Evolutionary conservation across 352 stramenopile genomes (phyloP), one percentile per base, ranked within the genome.

Genomic region (Phytophthora pluvialis): DNA sequence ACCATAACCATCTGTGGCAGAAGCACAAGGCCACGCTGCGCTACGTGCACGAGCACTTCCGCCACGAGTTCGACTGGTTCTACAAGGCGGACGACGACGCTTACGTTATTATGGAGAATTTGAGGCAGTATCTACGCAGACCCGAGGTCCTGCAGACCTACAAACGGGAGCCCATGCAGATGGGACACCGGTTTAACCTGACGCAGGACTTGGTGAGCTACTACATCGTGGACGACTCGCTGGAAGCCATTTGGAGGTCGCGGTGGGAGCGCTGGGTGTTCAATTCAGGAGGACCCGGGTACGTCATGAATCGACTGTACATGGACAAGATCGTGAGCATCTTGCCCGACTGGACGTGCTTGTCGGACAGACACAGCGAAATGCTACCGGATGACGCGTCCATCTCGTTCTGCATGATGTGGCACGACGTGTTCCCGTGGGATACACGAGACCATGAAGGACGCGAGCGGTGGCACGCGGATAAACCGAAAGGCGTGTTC

Each of bases 401-500:
- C 42, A 90, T 95, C 51, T 90, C 86, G 60, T 95, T 91, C 64
- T 95, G 86, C 40, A 91, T 95, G 82, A 91, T 90, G 79, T 95
- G 84, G 84, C 53, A 91, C 58, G 64, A 78, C 58, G 75, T 90
- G 8, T 90, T 77, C 28, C 84, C 86, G 1, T 90, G 80, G 75
- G 84, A 92, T 56, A 92, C 86, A 33, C 75, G 86, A 9, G 86
- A 95, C 42, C 44, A 79, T 12, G 57, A 67, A 39, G 83, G 86
- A n/a, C 78, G 84, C 10, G 86, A 95, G 52, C 82, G 86, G 12
- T 95, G 86, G 86, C 86, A 93, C 60, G 68, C 81, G 0, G 83
- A 90, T 63, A 85, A 86, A 26, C 81, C 83, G 16, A 80, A 88
- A 40, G 83, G 80, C 16, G 77, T 90, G 1, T 95, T 79, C 67